These are phyloP conservation scores for Neofusicoccum parvum DNA, from an alignment of 2,329 filamentous ascomycete genomes.

Conservation along the genomic window DNA sequence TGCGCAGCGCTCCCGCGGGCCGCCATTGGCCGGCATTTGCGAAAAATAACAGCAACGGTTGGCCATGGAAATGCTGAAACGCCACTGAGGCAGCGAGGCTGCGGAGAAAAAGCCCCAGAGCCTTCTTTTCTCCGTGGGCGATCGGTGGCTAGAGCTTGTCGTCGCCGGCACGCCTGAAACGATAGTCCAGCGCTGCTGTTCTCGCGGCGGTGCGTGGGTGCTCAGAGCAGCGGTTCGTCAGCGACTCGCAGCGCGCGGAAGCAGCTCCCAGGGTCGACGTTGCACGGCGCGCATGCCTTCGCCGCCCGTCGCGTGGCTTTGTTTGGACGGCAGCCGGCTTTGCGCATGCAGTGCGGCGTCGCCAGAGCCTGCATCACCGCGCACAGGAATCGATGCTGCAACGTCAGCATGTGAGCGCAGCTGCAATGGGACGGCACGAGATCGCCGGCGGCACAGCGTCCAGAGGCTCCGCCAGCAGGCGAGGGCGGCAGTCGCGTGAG, in stretches of 20 bases:
- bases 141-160: constrained; percentile 16
- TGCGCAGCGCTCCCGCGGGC: not conserved
- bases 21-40: constrained; percentile 7
- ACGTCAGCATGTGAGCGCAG: not conserved
- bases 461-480: no score
- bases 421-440: not conserved
- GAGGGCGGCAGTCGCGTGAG: not conserved
- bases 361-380: not conserved
- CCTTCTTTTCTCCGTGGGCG: not conserved
- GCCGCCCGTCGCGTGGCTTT: constrained; percentile 5
- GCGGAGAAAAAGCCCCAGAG: not conserved
- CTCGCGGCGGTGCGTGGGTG: not conserved
- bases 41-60: constrained; percentile 10
- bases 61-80: constrained; percentile 9
- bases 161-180: constrained; percentile 13
- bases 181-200: constrained; percentile 13
- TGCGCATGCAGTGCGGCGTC: not conserved
- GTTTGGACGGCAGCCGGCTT: constrained; percentile 3
- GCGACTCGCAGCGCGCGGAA: constrained; percentile 5
- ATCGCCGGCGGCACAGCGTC: not conserved
- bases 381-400: constrained; percentile 5
- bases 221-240: constrained; percentile 2
- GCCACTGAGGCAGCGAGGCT: constrained; percentile 7
- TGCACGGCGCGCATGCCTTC: not conserved
- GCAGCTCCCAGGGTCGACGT: constrained; percentile 3